A percentile compares a stretch with the other conserved stretches of the same genome.
Conservation (phyloP, 805 yeast genomes). For the Wickerhamomyces rabaulensis region DNA sequence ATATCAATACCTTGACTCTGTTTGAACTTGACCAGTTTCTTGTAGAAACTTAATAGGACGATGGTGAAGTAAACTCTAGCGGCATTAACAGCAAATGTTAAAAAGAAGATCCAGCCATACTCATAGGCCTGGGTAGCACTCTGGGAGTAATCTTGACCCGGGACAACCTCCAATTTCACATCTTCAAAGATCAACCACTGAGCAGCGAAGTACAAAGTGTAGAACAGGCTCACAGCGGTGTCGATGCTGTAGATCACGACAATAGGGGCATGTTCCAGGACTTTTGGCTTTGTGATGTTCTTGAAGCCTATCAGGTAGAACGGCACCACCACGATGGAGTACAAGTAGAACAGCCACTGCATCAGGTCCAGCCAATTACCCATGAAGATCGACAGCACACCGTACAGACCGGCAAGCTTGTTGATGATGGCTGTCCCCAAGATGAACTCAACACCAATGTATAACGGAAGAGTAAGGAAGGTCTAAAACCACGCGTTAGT, state of each 20-base stretch:
- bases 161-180: constrained; percentile 17
- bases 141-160: constrained; percentile 25
- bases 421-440: constrained; percentile 74
- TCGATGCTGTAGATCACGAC: constrained; percentile 62
- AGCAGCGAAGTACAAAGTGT: constrained; percentile 67
- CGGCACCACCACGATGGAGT: constrained; percentile 59
- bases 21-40: constrained; percentile 45
- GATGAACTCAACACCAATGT: constrained; percentile 80
- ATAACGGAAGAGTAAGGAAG: constrained; percentile 71
- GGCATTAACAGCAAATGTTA: constrained; percentile 42
- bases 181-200: constrained; percentile 66
- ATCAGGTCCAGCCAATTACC: constrained; percentile 79
- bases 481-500: constrained; percentile 25
- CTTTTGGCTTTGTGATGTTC: constrained; percentile 46
- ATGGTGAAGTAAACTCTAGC: constrained; percentile 56
- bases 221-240: constrained; percentile 58
- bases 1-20: constrained; percentile 32
- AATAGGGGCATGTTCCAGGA: constrained; percentile 57
- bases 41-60: constrained; percentile 54
- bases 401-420: constrained; percentile 86
- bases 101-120: constrained; percentile 48
- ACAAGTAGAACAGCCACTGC: constrained; percentile 76
- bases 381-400: constrained; percentile 78
- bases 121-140: constrained; percentile 61
- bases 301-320: constrained; percentile 57